Evolutionary conservation across 768 basidiomycete genomes (phyloP).

Genomic region (Boletus patriciae): DNA sequence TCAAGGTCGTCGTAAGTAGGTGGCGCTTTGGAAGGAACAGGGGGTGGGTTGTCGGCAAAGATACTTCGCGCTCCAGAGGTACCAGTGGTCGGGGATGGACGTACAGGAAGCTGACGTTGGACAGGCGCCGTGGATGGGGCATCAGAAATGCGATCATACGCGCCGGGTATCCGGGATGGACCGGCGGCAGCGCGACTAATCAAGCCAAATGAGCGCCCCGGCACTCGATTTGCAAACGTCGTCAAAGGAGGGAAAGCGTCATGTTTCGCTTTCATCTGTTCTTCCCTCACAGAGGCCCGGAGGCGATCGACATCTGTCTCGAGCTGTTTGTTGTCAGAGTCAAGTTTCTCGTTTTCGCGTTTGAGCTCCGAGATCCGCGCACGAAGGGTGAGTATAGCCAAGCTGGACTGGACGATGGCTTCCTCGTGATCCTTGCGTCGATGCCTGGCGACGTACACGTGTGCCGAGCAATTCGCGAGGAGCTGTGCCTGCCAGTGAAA

Average conservation of each 20-base stretch:
- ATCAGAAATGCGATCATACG: neutral
- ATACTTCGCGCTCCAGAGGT: slow-evolving; percentile 22
- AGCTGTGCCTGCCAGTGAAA: slow-evolving; percentile 68
- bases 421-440: slow-evolving; percentile 26
- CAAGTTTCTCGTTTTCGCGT: slow-evolving; percentile 27
- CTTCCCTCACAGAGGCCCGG: slow-evolving; percentile 10
- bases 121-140: neutral
- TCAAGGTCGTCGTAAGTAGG: slow-evolving; percentile 16
- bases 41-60: slow-evolving; percentile 29
- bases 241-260: neutral
- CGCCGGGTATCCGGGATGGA: slow-evolving; percentile 12
- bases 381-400: slow-evolving; percentile 45
- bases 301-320: slow-evolving; percentile 27
- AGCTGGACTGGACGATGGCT: slow-evolving; percentile 49
- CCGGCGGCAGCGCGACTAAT: slow-evolving; percentile 25
- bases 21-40: slow-evolving; percentile 15
- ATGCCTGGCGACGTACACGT: slow-evolving; percentile 46
- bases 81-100: neutral
- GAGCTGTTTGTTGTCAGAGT: slow-evolving; percentile 27
- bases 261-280: slow-evolving; percentile 5
- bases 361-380: slow-evolving; percentile 42
- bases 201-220: slow-evolving; percentile 2
- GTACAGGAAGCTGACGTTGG: neutral
- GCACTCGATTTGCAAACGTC: neutral
- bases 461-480: slow-evolving; percentile 58